Evolutionary conservation across 2,329 filamentous ascomycete species (phyloP).

Genomic region (Didymella sp.): DNA sequence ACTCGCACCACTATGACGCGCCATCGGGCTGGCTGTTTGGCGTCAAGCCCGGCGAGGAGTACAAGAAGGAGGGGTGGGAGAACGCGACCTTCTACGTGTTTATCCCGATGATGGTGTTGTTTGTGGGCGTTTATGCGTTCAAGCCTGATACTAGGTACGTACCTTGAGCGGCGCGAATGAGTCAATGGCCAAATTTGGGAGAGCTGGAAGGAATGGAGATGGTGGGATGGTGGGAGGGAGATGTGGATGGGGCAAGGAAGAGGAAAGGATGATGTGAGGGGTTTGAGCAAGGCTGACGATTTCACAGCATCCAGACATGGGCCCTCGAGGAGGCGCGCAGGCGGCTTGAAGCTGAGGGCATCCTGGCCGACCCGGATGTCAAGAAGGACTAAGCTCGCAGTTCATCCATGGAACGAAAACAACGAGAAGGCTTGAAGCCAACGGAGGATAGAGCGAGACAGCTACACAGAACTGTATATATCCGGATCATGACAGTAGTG

Average conservation of each 20-base stretch:
- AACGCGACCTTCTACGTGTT: conserved; percentile 83
- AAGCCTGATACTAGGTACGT: conserved; percentile 99
- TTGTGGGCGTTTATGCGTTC: conserved; percentile 70
- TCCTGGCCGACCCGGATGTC: conserved; percentile 78
- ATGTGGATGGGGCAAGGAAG: neutral
- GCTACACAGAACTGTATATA: conserved; percentile 15
- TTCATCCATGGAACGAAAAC: too few relatives aligned
- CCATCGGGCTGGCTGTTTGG: conserved; percentile 93
- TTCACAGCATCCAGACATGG: conserved; percentile 93
- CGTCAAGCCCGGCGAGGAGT: conserved; percentile 93
- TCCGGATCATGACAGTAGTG: conserved; percentile 15
- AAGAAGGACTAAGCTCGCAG: conserved; percentile 52
- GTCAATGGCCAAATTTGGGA: neutral
- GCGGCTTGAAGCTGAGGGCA: conserved; percentile 94
- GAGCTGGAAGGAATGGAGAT: neutral
- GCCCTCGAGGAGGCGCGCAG: conserved; percentile 95
- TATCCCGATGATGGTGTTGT: conserved; percentile 60
- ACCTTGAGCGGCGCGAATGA: too few relatives aligned
- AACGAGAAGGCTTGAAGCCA: too few relatives aligned
- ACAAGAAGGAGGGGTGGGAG: conserved; percentile 97
- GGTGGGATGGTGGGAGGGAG: neutral
- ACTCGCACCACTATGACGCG: conserved; percentile 84
- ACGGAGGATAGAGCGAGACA: neutral
- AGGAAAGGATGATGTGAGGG: neutral
- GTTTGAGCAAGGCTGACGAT: conserved; percentile 25